Evolutionary conservation across 192 early-diverging fungal genomes (phyloP), one percentile per base, ranked within the genome.

Genomic region (Coemansia sp.): DNA sequence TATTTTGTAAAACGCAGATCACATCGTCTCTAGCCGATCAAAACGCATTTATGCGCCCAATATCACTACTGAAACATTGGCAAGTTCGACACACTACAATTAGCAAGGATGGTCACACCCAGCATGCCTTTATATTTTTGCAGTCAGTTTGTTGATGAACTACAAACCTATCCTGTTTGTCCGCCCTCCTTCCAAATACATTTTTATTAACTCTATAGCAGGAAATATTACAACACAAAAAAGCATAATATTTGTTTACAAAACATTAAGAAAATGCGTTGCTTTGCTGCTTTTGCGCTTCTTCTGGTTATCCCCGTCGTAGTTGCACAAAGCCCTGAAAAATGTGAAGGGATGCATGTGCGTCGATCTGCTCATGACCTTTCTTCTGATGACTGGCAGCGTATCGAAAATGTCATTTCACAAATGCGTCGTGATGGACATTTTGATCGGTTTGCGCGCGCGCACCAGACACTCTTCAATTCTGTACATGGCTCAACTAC

Each of bases 321-420:
- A 4, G 10, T 63, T n/a, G 67, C 54, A 3, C 67, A 78, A 32
- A 63, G 55, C 1, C 68, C 67, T 19, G 50, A 51, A 30, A 65
- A 58, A 20, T 81, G 78, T 67, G 22, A 23, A 6, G 66, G 54
- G 2, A 52, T 75, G 55, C 66, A 57, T 24, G 58, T 63, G 7
- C 78, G 78, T 3, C 66, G 70, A 20, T 81, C 78, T 0, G 78
- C 78, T 2, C 78, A 81, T 56, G 66, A 66, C 9, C 70, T 81
- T 5, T 72, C 73, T 0, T 50, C 66, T 21, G 58, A 46, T 22
- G 80, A 82, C 6, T 82, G 80, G 80, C 71, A 68, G 32, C n/a
- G 54, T 1, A 59, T 82, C 39, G 52, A 54, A 2, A 2, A 46
- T 5, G 80, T 82, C 0, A n/a, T 82, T 2, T 33, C 60, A 25